Percentiles rank a stretch among this genome's conserved stretches.
Conservation (phyloP, 2,329 filamentous ascomycete genomes). For the Coniochaeta pulveracea region DNA sequence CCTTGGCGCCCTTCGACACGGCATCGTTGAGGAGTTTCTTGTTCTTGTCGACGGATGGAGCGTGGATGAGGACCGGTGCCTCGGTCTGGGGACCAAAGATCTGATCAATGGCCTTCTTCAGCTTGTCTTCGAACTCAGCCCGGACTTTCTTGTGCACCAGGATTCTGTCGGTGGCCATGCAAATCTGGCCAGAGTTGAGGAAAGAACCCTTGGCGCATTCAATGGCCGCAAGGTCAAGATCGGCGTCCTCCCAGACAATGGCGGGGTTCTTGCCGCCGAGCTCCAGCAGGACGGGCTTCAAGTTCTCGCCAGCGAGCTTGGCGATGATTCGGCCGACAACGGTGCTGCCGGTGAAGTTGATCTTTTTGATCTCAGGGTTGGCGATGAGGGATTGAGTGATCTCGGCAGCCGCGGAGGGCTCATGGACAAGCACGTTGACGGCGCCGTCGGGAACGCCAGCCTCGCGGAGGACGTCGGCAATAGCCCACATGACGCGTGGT, state of each 20-base stretch:
- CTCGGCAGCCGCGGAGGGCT: slow-evolving; percentile 53
- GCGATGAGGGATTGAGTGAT: slow-evolving; percentile 59
- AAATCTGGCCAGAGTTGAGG: slow-evolving; percentile 67
- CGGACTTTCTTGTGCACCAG: slow-evolving; percentile 39
- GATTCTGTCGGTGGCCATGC: slow-evolving; percentile 76
- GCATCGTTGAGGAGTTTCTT: slow-evolving; percentile 58
- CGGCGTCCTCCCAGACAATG: slow-evolving; percentile 70
- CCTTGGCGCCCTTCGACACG: slow-evolving; percentile 49
- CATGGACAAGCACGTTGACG: slow-evolving; percentile 59
- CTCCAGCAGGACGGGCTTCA: slow-evolving; percentile 74
- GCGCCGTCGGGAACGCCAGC: slow-evolving; percentile 68
- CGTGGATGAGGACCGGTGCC: slow-evolving; percentile 58
- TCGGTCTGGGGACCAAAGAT: slow-evolving; percentile 47
- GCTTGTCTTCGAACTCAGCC: slow-evolving; percentile 31
- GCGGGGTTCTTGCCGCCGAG: slow-evolving; percentile 73
- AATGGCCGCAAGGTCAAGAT: slow-evolving; percentile 59
- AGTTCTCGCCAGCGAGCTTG: slow-evolving; percentile 53
- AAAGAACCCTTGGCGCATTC: slow-evolving; percentile 62
- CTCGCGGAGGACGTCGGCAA: slow-evolving; percentile 54
- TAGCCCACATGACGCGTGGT: slow-evolving; percentile 50
- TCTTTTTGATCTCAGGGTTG: slow-evolving; percentile 58
- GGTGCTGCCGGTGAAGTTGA: slow-evolving; percentile 80
- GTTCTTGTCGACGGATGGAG: slow-evolving; percentile 54
- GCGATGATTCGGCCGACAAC: slow-evolving; percentile 63
- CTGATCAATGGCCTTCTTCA: slow-evolving; percentile 25